phyloP scores from a whole-genome alignment of 163 green algal species.

The Chlorella variabilis region DNA sequence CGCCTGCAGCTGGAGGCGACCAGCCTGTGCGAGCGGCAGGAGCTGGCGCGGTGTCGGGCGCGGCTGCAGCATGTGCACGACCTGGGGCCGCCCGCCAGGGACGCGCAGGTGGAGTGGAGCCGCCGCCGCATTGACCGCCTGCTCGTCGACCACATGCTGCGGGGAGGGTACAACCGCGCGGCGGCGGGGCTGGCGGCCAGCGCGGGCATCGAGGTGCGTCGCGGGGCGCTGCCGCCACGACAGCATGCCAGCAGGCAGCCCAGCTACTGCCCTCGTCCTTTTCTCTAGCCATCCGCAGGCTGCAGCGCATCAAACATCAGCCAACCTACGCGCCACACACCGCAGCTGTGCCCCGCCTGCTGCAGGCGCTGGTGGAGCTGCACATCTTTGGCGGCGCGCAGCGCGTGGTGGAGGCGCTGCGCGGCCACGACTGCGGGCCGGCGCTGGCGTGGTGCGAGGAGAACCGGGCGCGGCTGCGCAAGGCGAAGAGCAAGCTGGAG shows the following conservation, averaged over 20 bases:
- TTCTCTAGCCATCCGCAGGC: no score
- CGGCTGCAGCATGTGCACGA: conserved; percentile 67
- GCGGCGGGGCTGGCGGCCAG: conserved; percentile 42
- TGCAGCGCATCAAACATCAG: no score
- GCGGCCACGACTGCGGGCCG: conserved; percentile 61
- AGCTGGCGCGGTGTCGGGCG: conserved; percentile 64
- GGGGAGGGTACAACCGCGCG: conserved; percentile 63
- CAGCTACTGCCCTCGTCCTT: no score
- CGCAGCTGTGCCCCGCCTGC: background rate
- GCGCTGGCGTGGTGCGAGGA: conserved; percentile 88
- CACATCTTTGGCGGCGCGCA: conserved; percentile 80
- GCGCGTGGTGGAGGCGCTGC: conserved; percentile 71
- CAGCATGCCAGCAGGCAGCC: no score
- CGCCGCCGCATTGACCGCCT: conserved; percentile 70
- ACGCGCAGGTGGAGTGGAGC: conserved; percentile 68
- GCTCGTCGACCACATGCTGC: conserved; percentile 78
- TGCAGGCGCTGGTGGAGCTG: conserved; percentile 78
- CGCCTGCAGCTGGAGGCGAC: conserved; percentile 48
- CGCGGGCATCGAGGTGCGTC: conserved; percentile 30
- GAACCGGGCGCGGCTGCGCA: conserved; percentile 74
- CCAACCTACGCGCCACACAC: no score
- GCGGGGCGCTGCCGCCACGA: no score
- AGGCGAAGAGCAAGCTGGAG: conserved; percentile 84
- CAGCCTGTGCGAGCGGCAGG: conserved; percentile 52
- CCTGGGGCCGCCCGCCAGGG: conserved; percentile 47